Evolutionary conservation across 768 basidiomycete species (phyloP).

Genomic region (Termitomyces titanicus): DNA sequence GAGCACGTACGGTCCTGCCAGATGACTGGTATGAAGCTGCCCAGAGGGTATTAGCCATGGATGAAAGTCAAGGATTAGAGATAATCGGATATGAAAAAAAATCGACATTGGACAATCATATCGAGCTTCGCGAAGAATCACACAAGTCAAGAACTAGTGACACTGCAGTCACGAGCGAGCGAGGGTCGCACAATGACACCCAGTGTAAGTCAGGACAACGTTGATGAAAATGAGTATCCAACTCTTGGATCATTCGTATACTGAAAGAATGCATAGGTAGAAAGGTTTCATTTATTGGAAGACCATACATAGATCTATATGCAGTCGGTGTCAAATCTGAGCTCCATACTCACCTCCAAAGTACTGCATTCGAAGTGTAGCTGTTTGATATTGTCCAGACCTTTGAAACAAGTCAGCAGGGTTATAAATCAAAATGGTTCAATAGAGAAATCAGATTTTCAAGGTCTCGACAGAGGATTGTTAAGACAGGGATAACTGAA

Average conservation of each 20-base stretch:
- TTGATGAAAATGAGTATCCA: neutral
- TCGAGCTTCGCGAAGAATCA: no score
- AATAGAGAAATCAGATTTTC: conserved; percentile 28
- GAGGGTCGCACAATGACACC: no score
- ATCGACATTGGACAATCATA: no score
- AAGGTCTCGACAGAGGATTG: conserved; percentile 24
- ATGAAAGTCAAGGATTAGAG: neutral
- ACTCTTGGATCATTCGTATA: neutral
- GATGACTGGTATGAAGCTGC: conserved; percentile 36
- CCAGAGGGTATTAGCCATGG: conserved; percentile 57
- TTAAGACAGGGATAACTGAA: conserved; percentile 35
- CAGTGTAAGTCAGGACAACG: neutral
- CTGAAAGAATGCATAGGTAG: neutral
- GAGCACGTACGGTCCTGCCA: conserved; percentile 48
- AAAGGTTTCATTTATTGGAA: neutral
- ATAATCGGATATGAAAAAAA: neutral
- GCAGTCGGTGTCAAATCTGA: neutral
- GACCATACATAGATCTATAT: neutral
- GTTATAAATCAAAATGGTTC: neutral
- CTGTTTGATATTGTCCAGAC: no score
- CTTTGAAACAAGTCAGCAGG: conserved; percentile 4
- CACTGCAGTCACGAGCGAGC: no score
- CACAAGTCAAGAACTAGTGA: no score
- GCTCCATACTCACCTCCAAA: neutral
- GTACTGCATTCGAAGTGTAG: neutral